Evolutionary conservation across 768 basidiomycete genomes (phyloP), one percentile per base, ranked within the genome.

Genomic region (Tricholoma sp.): DNA sequence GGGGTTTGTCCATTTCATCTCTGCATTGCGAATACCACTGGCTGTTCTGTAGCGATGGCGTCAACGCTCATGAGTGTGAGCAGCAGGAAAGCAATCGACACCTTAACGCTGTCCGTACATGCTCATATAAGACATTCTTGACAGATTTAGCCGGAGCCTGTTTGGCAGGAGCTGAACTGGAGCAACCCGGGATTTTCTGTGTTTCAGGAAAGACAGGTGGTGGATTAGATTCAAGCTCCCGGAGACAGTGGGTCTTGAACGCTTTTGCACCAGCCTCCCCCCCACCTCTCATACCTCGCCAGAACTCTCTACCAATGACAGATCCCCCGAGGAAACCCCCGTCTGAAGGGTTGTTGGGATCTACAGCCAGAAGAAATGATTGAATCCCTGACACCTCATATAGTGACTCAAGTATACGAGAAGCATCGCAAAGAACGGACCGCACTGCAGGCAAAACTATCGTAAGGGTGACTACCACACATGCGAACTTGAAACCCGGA

Each of bases 1-100:
- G 51, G 80, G 85, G 64, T 85, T 86, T 8, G 83, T 82, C 86
- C 86, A 88, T 66, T 83, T 87, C 86, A 88, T 88, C 63, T 88
- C 86, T 19, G 86, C 85, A 54, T 76, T 83, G 10, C 82, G 83
- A 18, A 82, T 68, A 7, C 85, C 84, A 60, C 82, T 83, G 6
- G 75, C 76, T 4, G 74, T 64, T 66, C 86, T 86, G 57, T 11
- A 22, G 31, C 18, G 22, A 10, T 46, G 54, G 11, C 52, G 52
- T 35, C 35, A 46, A 49, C 29, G 49, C 24, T 43, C 27, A n/a
- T 27, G 7, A 14, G 41, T 11, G 19, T 14, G 39, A 52, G 57
- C 21, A 60, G 50, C 52, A 49, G 6, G 52, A 54, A 31, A 46
- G 32, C 14, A 10, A 59, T 24, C 50, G 39, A 31, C 53, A 85